These are phyloP conservation scores for Cryphonectria carpinicola DNA, from an alignment of 2,329 filamentous ascomycete genomes.

Conservation along the genomic window DNA sequence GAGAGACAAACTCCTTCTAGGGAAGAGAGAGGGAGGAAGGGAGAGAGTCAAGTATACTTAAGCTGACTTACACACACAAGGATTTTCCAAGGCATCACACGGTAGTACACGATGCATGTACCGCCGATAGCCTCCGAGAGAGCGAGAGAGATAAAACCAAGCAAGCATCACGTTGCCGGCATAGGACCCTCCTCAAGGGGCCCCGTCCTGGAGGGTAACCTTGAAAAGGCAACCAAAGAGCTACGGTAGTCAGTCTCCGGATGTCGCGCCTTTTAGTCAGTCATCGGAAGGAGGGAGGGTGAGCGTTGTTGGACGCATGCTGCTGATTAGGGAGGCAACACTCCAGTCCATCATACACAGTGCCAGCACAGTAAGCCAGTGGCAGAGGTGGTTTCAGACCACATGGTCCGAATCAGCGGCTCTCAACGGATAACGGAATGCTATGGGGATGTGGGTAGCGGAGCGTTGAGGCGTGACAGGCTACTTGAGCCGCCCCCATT, in stretches of 20 bases:
- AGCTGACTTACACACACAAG: slow-evolving; percentile 6
- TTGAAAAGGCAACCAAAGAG: slow-evolving; percentile 7
- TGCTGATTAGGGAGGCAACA: slow-evolving; percentile 19
- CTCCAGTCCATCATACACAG: slow-evolving; percentile 17
- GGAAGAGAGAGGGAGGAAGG: slow-evolving; percentile 3
- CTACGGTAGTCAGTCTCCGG: slow-evolving; percentile 6
- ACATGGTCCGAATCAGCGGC: slow-evolving; percentile 23
- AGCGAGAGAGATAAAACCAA: slow-evolving; percentile 3
- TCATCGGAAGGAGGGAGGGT: slow-evolving; percentile 9
- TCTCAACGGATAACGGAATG: background rate
- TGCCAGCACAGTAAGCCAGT: slow-evolving; percentile 30
- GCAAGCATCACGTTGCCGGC: slow-evolving; percentile 26
- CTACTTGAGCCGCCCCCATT: slow-evolving; percentile 3
- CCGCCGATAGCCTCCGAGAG: slow-evolving; percentile 21
- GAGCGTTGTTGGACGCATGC: slow-evolving; percentile 13
- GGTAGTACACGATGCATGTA: slow-evolving; percentile 10
- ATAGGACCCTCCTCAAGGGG: background rate
- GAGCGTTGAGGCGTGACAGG: background rate
- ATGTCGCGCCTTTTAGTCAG: slow-evolving; percentile 18
- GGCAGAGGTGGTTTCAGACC: slow-evolving; percentile 15
- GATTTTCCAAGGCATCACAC: background rate
- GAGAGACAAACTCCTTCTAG: background rate
- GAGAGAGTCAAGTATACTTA: slow-evolving; percentile 20
- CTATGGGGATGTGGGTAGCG: background rate
- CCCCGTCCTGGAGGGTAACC: background rate